phyloP scores from a whole-genome alignment of 2,329 filamentous ascomycete species.

The Didymella sp. region DNA sequence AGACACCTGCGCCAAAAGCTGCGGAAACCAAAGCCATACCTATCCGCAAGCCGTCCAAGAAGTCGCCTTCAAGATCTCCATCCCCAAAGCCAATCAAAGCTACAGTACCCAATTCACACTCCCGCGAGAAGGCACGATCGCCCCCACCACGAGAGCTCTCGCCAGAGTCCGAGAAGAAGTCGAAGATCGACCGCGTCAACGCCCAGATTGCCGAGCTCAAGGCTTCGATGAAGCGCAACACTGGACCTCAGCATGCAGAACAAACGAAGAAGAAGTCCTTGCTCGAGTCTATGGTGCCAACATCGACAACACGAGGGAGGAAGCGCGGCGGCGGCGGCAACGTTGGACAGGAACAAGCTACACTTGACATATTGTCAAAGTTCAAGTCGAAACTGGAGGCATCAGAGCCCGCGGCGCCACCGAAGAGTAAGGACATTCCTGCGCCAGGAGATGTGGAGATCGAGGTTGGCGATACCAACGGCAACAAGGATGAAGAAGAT shows the following conservation, averaged over 20 bases:
- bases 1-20: slow-evolving; percentile 28
- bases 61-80: slow-evolving; percentile 35
- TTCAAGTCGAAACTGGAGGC: slow-evolving; percentile 78
- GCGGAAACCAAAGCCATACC: slow-evolving; percentile 39
- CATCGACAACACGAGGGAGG: slow-evolving; percentile 72
- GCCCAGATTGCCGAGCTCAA: slow-evolving; percentile 82
- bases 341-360: slow-evolving; percentile 54
- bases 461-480: slow-evolving; percentile 7
- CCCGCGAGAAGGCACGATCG: slow-evolving; percentile 26
- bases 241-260: slow-evolving; percentile 39
- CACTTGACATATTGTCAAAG: slow-evolving; percentile 74
- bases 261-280: slow-evolving; percentile 63
- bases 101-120: slow-evolving; percentile 22
- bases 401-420: slow-evolving; percentile 46
- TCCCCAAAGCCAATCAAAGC: slow-evolving; percentile 30
- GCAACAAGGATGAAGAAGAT: slow-evolving; percentile 37
- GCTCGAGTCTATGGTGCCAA: slow-evolving; percentile 76
- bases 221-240: slow-evolving; percentile 77
- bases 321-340: slow-evolving; percentile 71
- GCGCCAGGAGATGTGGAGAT: slow-evolving; percentile 30
- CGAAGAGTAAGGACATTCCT: slow-evolving; percentile 40
- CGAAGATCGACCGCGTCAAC: slow-evolving; percentile 72
- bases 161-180: slow-evolving; percentile 46
- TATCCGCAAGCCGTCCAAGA: slow-evolving; percentile 40
- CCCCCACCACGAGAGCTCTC: slow-evolving; percentile 51